Evolutionary conservation across 164 flowering plant genomes (phyloP).

Genomic region (Stephania yunnanensis): DNA sequence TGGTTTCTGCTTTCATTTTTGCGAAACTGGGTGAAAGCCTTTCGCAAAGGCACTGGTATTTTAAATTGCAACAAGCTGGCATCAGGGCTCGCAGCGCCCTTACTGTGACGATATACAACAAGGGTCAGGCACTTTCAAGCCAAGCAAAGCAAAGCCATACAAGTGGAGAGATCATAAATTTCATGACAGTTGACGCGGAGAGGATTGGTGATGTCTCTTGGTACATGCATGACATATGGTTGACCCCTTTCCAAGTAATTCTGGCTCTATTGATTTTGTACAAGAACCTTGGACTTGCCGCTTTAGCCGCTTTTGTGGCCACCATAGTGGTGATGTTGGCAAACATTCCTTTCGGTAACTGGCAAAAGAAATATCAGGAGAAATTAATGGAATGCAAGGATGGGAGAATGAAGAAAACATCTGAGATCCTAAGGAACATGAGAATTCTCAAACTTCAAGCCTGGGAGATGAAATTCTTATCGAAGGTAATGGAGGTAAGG

Average conservation of each 20-base stretch:
- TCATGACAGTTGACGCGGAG: constrained; percentile 50
- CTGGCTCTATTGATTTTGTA: constrained; percentile 37
- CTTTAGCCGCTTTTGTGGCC: constrained; percentile 29
- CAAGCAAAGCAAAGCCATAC: constrained; percentile 23
- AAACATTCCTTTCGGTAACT: constrained; percentile 38
- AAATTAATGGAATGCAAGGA: constrained; percentile 53
- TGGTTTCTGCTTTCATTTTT: constrained; percentile 14
- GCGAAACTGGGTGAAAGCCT: constrained; percentile 19
- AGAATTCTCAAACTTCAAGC: constrained; percentile 55
- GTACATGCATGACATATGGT: constrained; percentile 44
- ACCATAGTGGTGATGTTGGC: constrained; percentile 32
- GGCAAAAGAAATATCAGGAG: constrained; percentile 36
- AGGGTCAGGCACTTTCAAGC: constrained; percentile 15
- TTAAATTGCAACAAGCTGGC: constrained; percentile 13
- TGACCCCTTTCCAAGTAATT: constrained; percentile 29
- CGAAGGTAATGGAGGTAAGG: constrained; percentile 36
- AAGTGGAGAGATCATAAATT: constrained; percentile 50
- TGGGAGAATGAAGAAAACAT: constrained; percentile 42
- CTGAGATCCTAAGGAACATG: constrained; percentile 55
- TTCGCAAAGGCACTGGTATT: constrained; percentile 20
- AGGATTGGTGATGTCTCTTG: constrained; percentile 36
- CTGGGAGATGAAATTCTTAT: constrained; percentile 56
- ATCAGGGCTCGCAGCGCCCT: constrained; percentile 9
- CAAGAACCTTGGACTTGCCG: constrained; percentile 30
- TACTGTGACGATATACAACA: constrained; percentile 9